Conservation (phyloP, 768 basidiomycete genomes). For the Tricholoma furcatifolium region DNA sequence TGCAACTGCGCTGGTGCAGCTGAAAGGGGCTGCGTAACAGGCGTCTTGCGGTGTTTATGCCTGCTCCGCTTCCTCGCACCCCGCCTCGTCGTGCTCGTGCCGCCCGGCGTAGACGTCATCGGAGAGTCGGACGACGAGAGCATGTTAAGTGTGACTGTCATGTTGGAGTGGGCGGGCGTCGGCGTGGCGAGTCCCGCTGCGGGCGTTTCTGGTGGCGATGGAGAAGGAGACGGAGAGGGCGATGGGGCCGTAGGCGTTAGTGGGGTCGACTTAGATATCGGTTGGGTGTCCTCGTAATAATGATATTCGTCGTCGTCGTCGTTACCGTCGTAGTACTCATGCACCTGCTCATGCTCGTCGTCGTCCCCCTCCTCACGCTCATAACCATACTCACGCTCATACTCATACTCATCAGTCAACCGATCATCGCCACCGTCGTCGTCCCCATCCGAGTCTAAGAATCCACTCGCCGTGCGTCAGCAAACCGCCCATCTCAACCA, state of each 20-base stretch:
- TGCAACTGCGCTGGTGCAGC: neutral
- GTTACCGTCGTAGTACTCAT: conserved; percentile 6
- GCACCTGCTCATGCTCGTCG: neutral
- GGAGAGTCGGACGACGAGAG: conserved; percentile 10
- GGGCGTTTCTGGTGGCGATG: neutral
- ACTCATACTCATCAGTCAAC: too few relatives aligned
- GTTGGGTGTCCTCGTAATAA: conserved; percentile 5
- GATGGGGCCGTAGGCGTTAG: conserved; percentile 12
- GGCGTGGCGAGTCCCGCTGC: conserved; percentile 28
- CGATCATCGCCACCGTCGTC: neutral
- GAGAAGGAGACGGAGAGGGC: neutral
- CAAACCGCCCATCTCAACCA: neutral
- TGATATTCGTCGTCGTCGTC: conserved; percentile 1
- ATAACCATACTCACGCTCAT: too few relatives aligned
- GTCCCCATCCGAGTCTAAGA: conserved; percentile 23
- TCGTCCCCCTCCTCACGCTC: conserved; percentile 2
- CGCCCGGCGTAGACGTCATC: neutral
- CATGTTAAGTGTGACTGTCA: neutral
- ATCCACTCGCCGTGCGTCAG: conserved; percentile 16
- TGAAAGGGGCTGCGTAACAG: neutral
- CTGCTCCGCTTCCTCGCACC: neutral
- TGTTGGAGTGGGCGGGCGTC: neutral
- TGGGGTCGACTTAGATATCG: conserved; percentile 18
- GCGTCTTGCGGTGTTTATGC: neutral
- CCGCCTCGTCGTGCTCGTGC: neutral